These are phyloP conservation scores for Apiospora marii DNA, from an alignment of 2,329 filamentous ascomycete genomes.

Conservation along the genomic window DNA sequence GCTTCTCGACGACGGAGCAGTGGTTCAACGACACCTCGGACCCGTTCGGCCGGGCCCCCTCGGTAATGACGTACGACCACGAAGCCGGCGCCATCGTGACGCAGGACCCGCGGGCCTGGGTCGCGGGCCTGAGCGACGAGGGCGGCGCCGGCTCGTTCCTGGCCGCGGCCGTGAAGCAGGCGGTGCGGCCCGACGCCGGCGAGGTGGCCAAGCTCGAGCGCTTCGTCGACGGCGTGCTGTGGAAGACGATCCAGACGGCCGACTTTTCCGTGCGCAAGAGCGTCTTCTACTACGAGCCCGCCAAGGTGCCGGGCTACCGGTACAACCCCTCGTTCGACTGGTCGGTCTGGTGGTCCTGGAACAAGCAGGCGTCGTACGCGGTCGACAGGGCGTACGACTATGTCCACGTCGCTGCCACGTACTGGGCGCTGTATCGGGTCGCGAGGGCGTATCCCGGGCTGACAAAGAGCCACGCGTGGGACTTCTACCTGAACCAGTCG, in stretches of 20 bases:
- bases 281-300: slow-evolving; percentile 63
- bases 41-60: slow-evolving; percentile 61
- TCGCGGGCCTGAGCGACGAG: slow-evolving; percentile 67
- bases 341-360: slow-evolving; percentile 60
- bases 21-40: slow-evolving; percentile 61
- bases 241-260: slow-evolving; percentile 54
- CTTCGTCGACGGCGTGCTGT: slow-evolving; percentile 60
- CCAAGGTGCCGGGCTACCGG: slow-evolving; percentile 48
- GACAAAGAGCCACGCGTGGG: slow-evolving; percentile 51
- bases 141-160: slow-evolving; percentile 64
- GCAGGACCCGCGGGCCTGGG: slow-evolving; percentile 62
- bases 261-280: slow-evolving; percentile 61
- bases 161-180: slow-evolving; percentile 63
- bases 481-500: slow-evolving; percentile 64
- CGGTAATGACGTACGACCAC: slow-evolving; percentile 65
- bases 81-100: slow-evolving; percentile 51
- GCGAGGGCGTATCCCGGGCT: slow-evolving; percentile 57
- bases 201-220: slow-evolving; percentile 62
- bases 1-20: slow-evolving; percentile 61
- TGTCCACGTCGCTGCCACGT: slow-evolving; percentile 61
- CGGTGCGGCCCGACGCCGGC: slow-evolving; percentile 54
- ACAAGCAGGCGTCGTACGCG: slow-evolving; percentile 51
- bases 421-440: slow-evolving; percentile 65
- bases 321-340: slow-evolving; percentile 57
- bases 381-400: slow-evolving; percentile 66